phyloP scores from a whole-genome alignment of 23 red algal genomes.

The Gracilaria caudata region DNA sequence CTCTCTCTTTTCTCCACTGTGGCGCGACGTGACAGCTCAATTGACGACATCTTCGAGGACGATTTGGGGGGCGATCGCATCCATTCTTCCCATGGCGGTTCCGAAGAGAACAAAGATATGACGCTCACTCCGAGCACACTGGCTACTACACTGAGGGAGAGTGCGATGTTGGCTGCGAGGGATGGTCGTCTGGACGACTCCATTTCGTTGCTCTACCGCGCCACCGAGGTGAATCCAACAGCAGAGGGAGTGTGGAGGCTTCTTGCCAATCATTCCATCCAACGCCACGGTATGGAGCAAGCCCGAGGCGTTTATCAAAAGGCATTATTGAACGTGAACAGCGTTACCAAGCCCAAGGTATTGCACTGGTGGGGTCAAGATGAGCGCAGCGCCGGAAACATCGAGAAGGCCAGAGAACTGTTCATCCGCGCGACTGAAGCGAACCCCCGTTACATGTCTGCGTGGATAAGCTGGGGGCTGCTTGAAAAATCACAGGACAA shows the following conservation, averaged over 20 bases:
- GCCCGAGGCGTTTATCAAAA: slow-evolving; percentile 34
- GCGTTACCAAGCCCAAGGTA: neutral
- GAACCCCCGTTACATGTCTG: slow-evolving; percentile 57
- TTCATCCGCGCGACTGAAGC: slow-evolving; percentile 25
- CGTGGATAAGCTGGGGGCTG: slow-evolving; percentile 68
- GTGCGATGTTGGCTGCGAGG: slow-evolving; percentile 30
- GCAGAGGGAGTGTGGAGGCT: slow-evolving; percentile 30
- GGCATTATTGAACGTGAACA: slow-evolving; percentile 2
- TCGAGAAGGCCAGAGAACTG: slow-evolving; percentile 20
- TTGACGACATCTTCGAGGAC: neutral
- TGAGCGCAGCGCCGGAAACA: slow-evolving; percentile 29
- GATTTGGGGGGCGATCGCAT: slow-evolving; percentile 3
- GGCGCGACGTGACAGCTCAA: neutral
- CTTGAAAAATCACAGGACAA: slow-evolving; percentile 41
- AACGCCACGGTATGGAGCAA: slow-evolving; percentile 14
- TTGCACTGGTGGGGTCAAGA: slow-evolving; percentile 66
- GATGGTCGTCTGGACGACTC: slow-evolving; percentile 52
- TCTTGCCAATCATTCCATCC: slow-evolving; percentile 24
- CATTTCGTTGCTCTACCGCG: slow-evolving; percentile 36
- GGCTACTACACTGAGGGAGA: slow-evolving; percentile 45
- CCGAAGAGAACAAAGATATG: slow-evolving; percentile 11
- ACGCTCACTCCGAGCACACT: slow-evolving; percentile 38
- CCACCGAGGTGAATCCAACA: slow-evolving; percentile 42
- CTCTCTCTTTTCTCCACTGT: neutral
- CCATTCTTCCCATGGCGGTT: neutral